Percentiles rank a stretch among this genome's conserved stretches.
Evolutionary conservation across 345 rosid genomes (phyloP).

Genomic region (Rhodomyrtus tomentosa): DNA sequence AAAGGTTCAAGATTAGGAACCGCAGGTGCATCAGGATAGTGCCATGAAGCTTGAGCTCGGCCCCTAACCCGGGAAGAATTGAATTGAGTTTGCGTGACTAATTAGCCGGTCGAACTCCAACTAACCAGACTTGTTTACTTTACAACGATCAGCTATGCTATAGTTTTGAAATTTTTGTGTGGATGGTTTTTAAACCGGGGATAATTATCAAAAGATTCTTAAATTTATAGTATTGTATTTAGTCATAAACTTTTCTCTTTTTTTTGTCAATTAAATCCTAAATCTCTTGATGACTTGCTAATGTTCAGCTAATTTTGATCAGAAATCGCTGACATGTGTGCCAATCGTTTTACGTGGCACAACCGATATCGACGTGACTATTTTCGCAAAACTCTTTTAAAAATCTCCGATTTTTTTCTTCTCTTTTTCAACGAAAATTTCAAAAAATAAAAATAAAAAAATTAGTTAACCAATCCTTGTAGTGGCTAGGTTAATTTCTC

Average conservation of each 20-base stretch:
- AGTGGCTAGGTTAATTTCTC: no score
- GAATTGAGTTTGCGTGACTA: not conserved
- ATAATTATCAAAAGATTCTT: not conserved
- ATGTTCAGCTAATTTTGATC: not conserved
- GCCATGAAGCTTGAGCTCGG: not conserved
- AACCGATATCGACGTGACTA: not conserved
- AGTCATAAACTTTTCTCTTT: no score
- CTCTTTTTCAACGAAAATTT: not conserved
- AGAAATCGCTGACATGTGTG: rapidly evolving
- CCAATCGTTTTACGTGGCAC: rapidly evolving
- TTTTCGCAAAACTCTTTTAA: not conserved
- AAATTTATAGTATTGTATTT: no score
- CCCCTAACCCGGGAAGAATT: not conserved
- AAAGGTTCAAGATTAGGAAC: rapidly evolving
- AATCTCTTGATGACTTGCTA: no score
- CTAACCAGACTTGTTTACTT: not conserved
- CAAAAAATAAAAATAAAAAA: not conserved
- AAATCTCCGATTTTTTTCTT: rapidly evolving
- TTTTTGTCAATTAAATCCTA: no score
- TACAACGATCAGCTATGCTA: not conserved
- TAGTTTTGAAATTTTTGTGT: not conserved
- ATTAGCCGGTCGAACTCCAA: not conserved
- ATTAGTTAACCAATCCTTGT: no score
- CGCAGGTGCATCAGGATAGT: not conserved
- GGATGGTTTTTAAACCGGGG: not conserved